phyloP scores from a whole-genome alignment of 2,329 filamentous ascomycete genomes.

The Fusarium humuli region DNA sequence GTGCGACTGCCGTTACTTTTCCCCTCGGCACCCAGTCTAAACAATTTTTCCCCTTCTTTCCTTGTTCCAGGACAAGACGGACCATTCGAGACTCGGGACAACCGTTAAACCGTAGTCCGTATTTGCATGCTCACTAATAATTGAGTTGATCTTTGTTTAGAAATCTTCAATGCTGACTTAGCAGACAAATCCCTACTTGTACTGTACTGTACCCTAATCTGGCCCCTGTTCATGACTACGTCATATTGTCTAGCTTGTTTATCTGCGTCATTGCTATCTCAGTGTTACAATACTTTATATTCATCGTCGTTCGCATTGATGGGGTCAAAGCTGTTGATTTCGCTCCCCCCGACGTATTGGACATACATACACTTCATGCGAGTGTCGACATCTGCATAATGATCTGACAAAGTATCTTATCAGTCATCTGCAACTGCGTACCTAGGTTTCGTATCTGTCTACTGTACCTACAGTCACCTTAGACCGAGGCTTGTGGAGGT shows the following conservation, averaged over 20 bases:
- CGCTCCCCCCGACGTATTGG: not conserved
- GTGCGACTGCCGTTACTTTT: slow-evolving; percentile 35
- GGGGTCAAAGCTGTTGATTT: not conserved
- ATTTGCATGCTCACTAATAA: not conserved
- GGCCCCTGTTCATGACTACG: slow-evolving; percentile 8
- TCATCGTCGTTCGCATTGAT: not conserved
- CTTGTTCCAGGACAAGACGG: not conserved
- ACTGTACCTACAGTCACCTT: not conserved
- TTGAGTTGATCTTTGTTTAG: not conserved
- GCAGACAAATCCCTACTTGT: not conserved
- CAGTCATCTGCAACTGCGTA: not conserved
- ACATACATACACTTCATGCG: not conserved
- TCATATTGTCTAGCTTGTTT: slow-evolving; percentile 14
- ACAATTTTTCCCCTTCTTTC: slow-evolving; percentile 11
- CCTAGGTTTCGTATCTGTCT: not conserved
- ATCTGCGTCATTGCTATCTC: slow-evolving; percentile 31
- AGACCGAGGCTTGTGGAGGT: not conserved
- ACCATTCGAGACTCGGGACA: not conserved
- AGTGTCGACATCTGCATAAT: not conserved
- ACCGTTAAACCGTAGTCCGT: slow-evolving; percentile 23
- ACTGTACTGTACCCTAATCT: not conserved
- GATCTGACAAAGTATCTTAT: not conserved
- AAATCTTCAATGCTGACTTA: slow-evolving; percentile 13
- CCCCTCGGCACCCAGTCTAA: not conserved
- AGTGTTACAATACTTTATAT: slow-evolving; percentile 9